phyloP scores from a whole-genome alignment of 2,329 filamentous ascomycete species.

The Rutstroemia sp. region DNA sequence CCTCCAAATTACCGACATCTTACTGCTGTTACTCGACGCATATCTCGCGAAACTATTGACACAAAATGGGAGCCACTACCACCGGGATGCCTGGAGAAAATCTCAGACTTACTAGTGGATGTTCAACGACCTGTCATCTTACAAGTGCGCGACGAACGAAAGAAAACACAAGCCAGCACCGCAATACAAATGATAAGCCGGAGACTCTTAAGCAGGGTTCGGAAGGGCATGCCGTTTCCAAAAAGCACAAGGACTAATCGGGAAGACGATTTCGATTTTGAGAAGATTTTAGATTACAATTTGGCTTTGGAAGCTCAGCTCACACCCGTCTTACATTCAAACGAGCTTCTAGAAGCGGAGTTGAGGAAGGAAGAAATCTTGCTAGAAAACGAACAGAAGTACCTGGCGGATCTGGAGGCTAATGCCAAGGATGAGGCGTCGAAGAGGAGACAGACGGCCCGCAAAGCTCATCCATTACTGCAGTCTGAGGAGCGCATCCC shows the following conservation, averaged over 20 bases:
- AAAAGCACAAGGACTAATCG: constrained; percentile 42
- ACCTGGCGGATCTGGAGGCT: constrained; percentile 42
- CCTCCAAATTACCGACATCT: constrained; percentile 40
- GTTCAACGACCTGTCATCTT: constrained; percentile 56
- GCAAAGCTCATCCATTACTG: constrained; percentile 28
- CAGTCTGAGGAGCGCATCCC: constrained; percentile 13
- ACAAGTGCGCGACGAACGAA: constrained; percentile 39
- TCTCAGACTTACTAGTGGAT: constrained; percentile 49
- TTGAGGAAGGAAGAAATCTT: constrained; percentile 47
- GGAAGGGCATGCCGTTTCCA: constrained; percentile 59
- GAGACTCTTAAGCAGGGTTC: constrained; percentile 50
- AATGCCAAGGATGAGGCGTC: constrained; percentile 49
- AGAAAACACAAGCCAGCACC: constrained; percentile 38
- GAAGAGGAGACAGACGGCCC: constrained; percentile 39
- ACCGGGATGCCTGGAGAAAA: constrained; percentile 44
- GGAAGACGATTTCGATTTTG: constrained; percentile 57
- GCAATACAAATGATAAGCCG: constrained; percentile 48
- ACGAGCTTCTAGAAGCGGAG: constrained; percentile 52
- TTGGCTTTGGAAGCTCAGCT: constrained; percentile 49
- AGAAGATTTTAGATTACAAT: constrained; percentile 55
- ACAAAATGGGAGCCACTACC: constrained; percentile 59
- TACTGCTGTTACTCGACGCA: constrained; percentile 40
- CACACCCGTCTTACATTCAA: constrained; percentile 54
- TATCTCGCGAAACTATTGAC: constrained; percentile 59
- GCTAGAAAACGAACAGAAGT: constrained; percentile 48